phyloP scores from a whole-genome alignment of 1,284 basidiomycete genomes.

The Heterobasidion irregulare region DNA sequence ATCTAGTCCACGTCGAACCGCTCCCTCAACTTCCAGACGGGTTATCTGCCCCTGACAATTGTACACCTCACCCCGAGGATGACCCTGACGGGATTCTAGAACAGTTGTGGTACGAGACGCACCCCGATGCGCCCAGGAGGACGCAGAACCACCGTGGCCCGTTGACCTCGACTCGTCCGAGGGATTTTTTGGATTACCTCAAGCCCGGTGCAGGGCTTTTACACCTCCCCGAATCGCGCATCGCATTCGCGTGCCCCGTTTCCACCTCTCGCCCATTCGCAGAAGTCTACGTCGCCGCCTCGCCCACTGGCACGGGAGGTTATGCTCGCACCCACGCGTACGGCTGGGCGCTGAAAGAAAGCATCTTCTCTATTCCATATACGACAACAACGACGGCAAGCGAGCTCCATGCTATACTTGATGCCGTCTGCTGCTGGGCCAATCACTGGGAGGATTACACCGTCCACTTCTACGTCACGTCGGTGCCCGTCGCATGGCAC shows the following conservation, averaged over 20 bases:
- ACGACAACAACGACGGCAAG: not conserved
- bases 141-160: too few relatives aligned
- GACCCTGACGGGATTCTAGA: not conserved
- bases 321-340: not conserved
- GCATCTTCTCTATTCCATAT: not conserved
- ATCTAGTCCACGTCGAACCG: conserved; percentile 1
- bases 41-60: not conserved
- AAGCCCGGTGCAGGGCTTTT: too few relatives aligned
- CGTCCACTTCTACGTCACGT: conserved; percentile 7
- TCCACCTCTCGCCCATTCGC: too few relatives aligned
- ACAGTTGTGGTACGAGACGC: not conserved
- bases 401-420: conserved; percentile 11
- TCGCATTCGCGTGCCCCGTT: too few relatives aligned
- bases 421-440: conserved; percentile 13
- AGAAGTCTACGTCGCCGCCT: too few relatives aligned
- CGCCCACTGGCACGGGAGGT: too few relatives aligned
- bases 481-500: conserved; percentile 9
- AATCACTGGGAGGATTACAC: conserved; percentile 7
- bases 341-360: not conserved
- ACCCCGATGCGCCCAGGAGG: not conserved
- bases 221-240: too few relatives aligned
- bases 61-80: not conserved
- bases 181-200: too few relatives aligned
- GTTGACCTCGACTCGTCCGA: too few relatives aligned
- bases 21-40: not conserved